Conservation (phyloP, 1,139 yeast species). For the Saccharomycopsis hybrid region DNA sequence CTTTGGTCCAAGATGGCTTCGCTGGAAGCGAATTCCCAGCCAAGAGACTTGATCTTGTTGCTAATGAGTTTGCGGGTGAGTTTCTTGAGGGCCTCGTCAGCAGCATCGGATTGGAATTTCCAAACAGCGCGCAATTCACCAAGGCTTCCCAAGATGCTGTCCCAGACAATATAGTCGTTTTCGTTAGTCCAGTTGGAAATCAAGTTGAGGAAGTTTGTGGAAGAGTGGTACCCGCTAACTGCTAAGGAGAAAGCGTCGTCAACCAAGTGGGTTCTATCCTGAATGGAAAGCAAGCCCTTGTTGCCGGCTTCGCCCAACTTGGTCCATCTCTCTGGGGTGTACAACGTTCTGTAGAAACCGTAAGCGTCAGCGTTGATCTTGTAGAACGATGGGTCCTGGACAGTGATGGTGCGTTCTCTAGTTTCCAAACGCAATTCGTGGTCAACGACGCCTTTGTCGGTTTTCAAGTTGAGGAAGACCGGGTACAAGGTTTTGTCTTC, state of each 20-base stretch:
- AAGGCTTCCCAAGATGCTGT: constrained; percentile 31
- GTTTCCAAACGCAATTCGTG: constrained; percentile 50
- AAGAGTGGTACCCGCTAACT: constrained; percentile 66
- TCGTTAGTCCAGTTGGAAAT: constrained; percentile 65
- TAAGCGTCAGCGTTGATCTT: constrained; percentile 79
- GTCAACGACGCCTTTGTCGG: constrained; percentile 53
- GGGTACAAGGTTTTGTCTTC: constrained; percentile 74
- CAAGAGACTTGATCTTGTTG: constrained; percentile 51
- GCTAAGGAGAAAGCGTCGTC: constrained; percentile 76
- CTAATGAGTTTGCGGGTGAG: constrained; percentile 57
- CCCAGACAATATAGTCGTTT: constrained; percentile 72
- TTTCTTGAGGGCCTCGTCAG: constrained; percentile 40
- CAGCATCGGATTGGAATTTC: constrained; percentile 24
- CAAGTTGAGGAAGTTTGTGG: constrained; percentile 58
- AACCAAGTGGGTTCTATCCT: constrained; percentile 79
- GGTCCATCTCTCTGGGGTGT: constrained; percentile 66
- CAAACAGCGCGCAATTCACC: constrained; percentile 5
- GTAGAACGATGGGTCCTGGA: constrained; percentile 50
- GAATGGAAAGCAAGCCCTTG: constrained; percentile 61
- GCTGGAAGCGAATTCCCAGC: constrained; percentile 56
- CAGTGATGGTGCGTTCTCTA: constrained; percentile 45
- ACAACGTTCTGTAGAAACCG: constrained; percentile 77
- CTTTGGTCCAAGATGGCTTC: constrained; percentile 72
- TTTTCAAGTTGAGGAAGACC: constrained; percentile 70
- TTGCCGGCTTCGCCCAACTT: constrained; percentile 68